Evolutionary conservation across 2,329 filamentous ascomycete species (phyloP), one percentile per base, ranked within the genome.

Genomic region (Thielaviopsis euricoi): DNA sequence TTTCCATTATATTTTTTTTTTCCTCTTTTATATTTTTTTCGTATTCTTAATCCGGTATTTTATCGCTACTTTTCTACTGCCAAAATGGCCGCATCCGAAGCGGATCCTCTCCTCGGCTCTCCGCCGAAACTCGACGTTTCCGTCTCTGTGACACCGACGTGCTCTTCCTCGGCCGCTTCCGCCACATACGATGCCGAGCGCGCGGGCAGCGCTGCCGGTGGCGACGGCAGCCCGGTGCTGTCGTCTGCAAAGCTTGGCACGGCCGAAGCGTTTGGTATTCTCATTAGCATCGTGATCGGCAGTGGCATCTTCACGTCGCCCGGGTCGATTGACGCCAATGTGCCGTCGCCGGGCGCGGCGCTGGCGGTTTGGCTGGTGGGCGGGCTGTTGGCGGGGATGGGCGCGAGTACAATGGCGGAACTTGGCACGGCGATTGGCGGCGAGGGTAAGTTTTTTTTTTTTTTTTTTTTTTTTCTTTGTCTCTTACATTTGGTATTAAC

Each of bases 271-370:
- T 83, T 82, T 61, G 78, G 77, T 22, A 79, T 84, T 52, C 71
- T 83, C 48, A 76, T 83, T 60, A 79, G 78, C 63, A 79, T 83
- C 61, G 80, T 83, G 57, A 82, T 84, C 53, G 81, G 81, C 7
- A 80, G 77, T 56, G 81, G 81, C 37, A 77, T 85, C 19, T 85
- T 85, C 63, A 82, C 81, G 0, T 83, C 80, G 1, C 81, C 81
- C 0, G 79, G 80, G 0, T 74, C 79, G 12, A 80, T 85, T 60
- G 80, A 83, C 63, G 76, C 76, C 17, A 82, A 83, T 62, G 79
- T 83, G 2, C 79, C 80, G 0, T 83, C 81, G 0, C 80, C 81
- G 0, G 80, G 78, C 9, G 70, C 71, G 1, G 78, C 80, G 1
- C 64, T 85, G 40, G 63, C 79, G 1, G 74, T 83, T 7, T 85